Base-by-base conservation (phyloP, 2,329 filamentous ascomycete genomes). In the Ambrosiella beaveri region DNA sequence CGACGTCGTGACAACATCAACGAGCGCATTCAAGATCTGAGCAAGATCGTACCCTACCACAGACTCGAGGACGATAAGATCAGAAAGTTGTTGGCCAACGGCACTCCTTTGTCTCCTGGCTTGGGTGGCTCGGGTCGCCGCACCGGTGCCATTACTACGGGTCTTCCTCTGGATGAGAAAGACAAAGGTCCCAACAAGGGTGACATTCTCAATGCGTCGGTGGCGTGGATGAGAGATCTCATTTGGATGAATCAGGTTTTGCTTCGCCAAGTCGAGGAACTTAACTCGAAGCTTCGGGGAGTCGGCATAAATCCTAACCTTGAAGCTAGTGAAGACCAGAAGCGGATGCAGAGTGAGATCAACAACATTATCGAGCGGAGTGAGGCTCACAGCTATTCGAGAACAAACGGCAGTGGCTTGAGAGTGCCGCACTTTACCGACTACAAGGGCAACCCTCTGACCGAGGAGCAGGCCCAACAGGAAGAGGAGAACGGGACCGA, bases 171-270 rank as follows among this genome's bases (percentile, higher is more conserved):
- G 40, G 93, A 98, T 65, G 93, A 97, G 64, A 97, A 97, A 69
- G 93, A 98, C 72, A 97, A 97, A 68, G 93, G 93, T 0, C 93
- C 93, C 5, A 97, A 97, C 75, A 98, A 98, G 73, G 93, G 93
- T 54, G 93, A 98, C 65, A 97, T 98, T 61, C 83, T 98, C 65
- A 97, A 97, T 66, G 91, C 93, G 37, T 87, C 91, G 39, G 93
- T 97, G 57, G 89, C 88, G 71, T 98, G 93, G 93, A 96, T 88
- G 61, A 82, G 91, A 62, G 93, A 98, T 71, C 76, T 98, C 56
- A 95, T 97, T 88, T 97, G 93, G 93, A 85, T 94, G 73, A 84
- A 95, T 67, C 78, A 87, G 66, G 95, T 95, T 72, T 78, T 95
- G 63, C 84, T 93, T 67, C 86, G 91, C 67, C 88, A 95, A 69